Base-by-base conservation (phyloP, 148 eudicot species). In the Mesembryanthemum crystallinum region DNA sequence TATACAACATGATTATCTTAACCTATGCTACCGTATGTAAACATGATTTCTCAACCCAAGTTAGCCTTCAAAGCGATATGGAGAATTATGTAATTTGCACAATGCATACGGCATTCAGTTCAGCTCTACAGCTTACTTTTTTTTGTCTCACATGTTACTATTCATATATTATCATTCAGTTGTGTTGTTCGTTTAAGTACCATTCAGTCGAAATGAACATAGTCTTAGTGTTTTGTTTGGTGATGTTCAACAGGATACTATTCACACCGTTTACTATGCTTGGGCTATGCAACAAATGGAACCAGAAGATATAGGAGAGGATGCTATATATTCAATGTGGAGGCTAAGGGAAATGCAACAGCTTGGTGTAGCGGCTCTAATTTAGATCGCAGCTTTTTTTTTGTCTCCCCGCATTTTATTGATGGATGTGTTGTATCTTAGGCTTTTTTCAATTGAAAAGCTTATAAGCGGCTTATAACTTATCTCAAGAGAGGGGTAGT, bases 211-310 rank as follows among this genome's bases (percentile, higher is more conserved):
- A 35, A 35, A 35, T 35, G 39, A 35, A 35, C 39, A 35, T 3
- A 35, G 49, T 1, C 49, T 8, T 12, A n/a, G 61, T 42, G 69
- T 14, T 63, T 54, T 63, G 42, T 39, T 30, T 64, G 60, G 66
- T 64, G n/a, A 23, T 35, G 28, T 64, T 64, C 27, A 70, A 64
- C 85, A 95, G 99, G 99, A 95, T 72, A 92, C 97, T 1, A 95
- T 95, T 71, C 96, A 90, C 80, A 90, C 88, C 0, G 92, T 95
- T 37, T 76, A 84, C 76, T 91, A 90, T 60, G 84, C 82, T 5
- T 95, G 99, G 99, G 99, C 99, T 8, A 86, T 95, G 97, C 97
- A 92, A 80, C 99, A 82, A 82, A 37, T 80, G 76, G 83, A 80
- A 32, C 76, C 73, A 8, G 83, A 80, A 57, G 83, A 80, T 1